Conservation (phyloP, 2,329 filamentous ascomycete genomes). For the Zymoseptoria passerinii region DNA sequence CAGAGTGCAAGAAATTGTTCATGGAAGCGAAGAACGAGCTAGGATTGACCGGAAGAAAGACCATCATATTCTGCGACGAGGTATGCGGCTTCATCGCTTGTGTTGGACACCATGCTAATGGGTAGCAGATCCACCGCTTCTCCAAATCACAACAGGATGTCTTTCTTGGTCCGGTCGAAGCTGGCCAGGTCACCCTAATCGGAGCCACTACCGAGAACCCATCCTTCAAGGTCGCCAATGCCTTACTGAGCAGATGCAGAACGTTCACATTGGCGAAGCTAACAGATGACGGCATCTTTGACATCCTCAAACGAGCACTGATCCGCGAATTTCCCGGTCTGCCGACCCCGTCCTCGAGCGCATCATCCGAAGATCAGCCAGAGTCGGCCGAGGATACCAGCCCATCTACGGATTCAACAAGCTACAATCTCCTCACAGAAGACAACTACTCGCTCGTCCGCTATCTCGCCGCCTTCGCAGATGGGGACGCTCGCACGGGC, state of each 20-base stretch:
- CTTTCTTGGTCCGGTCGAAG: conserved; percentile 85
- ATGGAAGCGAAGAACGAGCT: conserved; percentile 73
- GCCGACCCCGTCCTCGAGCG: conserved; percentile 32
- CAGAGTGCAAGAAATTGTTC: conserved; percentile 89
- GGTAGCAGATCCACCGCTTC: conserved; percentile 75
- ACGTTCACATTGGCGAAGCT: conserved; percentile 81
- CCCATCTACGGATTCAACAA: conserved; percentile 16
- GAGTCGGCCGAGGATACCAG: neutral
- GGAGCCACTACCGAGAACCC: conserved; percentile 97
- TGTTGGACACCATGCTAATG: neutral
- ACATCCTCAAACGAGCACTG: conserved; percentile 70
- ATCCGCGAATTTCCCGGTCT: conserved; percentile 44
- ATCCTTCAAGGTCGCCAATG: conserved; percentile 83
- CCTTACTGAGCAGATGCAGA: conserved; percentile 78
- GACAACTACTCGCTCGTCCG: conserved; percentile 56
- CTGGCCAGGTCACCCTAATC: conserved; percentile 81
- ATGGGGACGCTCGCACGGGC: conserved; percentile 87
- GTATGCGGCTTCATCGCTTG: neutral
- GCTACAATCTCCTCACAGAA: conserved; percentile 52
- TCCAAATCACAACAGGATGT: conserved; percentile 90
- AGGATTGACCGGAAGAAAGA: conserved; percentile 73
- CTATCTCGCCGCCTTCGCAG: conserved; percentile 78
- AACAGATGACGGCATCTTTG: conserved; percentile 59
- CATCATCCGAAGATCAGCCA: conserved; percentile 15
- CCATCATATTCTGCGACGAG: conserved; percentile 86